Base-by-base conservation (phyloP, 306 rosid genomes). In the Pyrus bretschneideri region DNA sequence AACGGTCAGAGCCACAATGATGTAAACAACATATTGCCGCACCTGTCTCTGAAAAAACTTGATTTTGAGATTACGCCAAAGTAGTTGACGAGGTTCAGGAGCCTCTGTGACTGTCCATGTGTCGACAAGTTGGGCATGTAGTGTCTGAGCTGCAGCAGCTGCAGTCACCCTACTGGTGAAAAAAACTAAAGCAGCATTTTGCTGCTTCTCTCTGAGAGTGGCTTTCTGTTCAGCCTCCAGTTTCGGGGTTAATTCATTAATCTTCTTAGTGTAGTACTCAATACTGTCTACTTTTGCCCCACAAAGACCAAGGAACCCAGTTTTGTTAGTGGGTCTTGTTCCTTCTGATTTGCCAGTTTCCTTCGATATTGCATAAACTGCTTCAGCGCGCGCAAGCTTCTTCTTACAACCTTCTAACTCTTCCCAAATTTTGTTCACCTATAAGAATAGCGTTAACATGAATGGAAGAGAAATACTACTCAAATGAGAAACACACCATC, bases 121-220 rank as follows among this genome's bases (percentile, higher is more conserved):
- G 85, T 91, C 89, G 45, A 87, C 91, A 74, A 83, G 80, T 76
- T 87, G 96, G 14, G 98, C 89, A 80, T 91, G 99, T 45, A 96
- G 83, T 67, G 86, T 85, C 91, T 96, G 99, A 75, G 93, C 86
- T 25, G 99, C 99, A 76, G 96, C 85, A 77, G 97, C 93, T 68
- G 99, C 98, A 74, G 77, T 62, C 35, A 82, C 87, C 80, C 93
- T 84, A 80, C 29, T 87, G 7, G 88, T 86, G 90, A 92, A 91
- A 80, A 96, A 91, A 7, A 92, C 82, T 35, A 92, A 1, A 76
- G 98, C 99, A 38, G 97, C 92, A 79, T 75, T 54, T 83, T 79
- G 86, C 83, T 96, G 98, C 87, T 92, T 96, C 74, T 92, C 98
- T 78, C 89, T 87, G 46, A 92, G 92, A 64, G 98, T 96, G 65